Evolutionary conservation across 768 basidiomycete genomes (phyloP), one percentile per base, ranked within the genome.

Genomic region (Suillus cothurnatus): DNA sequence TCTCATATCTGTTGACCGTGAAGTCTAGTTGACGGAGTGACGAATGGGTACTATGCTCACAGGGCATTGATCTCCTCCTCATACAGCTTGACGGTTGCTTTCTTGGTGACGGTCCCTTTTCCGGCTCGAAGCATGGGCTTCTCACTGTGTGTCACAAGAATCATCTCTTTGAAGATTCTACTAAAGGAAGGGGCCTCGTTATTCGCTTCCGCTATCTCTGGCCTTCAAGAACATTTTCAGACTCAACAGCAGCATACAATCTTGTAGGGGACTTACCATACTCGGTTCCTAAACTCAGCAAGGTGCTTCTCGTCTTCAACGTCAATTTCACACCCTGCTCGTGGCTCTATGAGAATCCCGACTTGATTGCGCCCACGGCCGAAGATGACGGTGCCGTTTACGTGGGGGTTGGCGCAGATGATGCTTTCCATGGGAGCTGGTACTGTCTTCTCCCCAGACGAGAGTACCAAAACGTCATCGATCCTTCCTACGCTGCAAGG

Each of bases 131-230:
- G 71, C 55, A 87, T 69, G 0, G 85, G 86, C 66, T 83, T 84
- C 1, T 71, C 73, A 19, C 74, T 50, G 3, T 71, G 70, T 1
- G 84, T 74, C 12, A 86, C 68, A n/a, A 86, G 43, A 53, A 87
- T 84, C 84, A 86, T 82, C 68, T 86, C 82, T 71, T 84, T 84
- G 71, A 81, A 84, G 8, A 84, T 77, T 7, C 80, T 75, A 62
- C 81, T 81, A 65, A 80, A 82, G 0, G 78, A 73, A 0, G 84
- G 84, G 0, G 82, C 76, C 2, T 67, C 64, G 12, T 68, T 71
- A 55, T 84, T 85, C 1, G 82, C 84, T 47, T 82, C 78, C n/a
- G 82, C 81, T 1, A 85, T 77, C 23, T 67, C 59, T 0, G 79
- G 74, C 79, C 81, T 83, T 45, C 56, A 28, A 49, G n/a, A 8